Evolutionary conservation across 2,329 filamentous ascomycete species (phyloP), one percentile per base, ranked within the genome.

Genomic region (Colletotrichum musae): DNA sequence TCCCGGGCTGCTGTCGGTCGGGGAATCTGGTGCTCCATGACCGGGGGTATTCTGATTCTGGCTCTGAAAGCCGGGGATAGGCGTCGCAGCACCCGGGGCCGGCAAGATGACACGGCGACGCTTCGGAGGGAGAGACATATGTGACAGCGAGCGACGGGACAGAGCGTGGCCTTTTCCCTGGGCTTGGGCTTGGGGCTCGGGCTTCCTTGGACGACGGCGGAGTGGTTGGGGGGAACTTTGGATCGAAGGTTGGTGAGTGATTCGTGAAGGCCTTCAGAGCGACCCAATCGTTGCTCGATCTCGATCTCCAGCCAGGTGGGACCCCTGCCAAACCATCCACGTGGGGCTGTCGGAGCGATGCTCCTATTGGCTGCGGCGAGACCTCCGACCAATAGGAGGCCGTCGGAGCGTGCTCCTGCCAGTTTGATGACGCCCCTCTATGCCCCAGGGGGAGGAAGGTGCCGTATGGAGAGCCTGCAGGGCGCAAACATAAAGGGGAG

Each of bases 71-170:
- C 43, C 51, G 7, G 51, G 48, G 6, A 9, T 24, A 12, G 48
- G 15, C 5, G 56, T 12, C 6, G 21, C 26, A 10, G 67, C 51
- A 28, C 57, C 62, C 13, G 67, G 67, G 2, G 67, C 67, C 3
- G 67, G 67, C 32, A 70, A 62, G 41, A 70, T 70, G 10, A 61
- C 63, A 16, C 67, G 67, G 41, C 67, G 67, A 58, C 67, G 67
- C 57, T 70, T 70, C 6, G 62, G 5, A 9, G 67, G 63, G 50
- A 61, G 51, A 51, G 67, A 70, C 67, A 70, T 70, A 26, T 41
- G 45, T 45, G 51, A 26, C 12, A 32, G 10, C 28, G 6, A 32
- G 28, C 10, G 28, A 32, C 28, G 6, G 28, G 28, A 32, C 28
- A 6, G 21, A 51, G 24, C 28, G 39, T 24, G 9, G 41, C 16